Conservation (phyloP, 768 basidiomycete genomes). For the Crepidotus variabilis region DNA sequence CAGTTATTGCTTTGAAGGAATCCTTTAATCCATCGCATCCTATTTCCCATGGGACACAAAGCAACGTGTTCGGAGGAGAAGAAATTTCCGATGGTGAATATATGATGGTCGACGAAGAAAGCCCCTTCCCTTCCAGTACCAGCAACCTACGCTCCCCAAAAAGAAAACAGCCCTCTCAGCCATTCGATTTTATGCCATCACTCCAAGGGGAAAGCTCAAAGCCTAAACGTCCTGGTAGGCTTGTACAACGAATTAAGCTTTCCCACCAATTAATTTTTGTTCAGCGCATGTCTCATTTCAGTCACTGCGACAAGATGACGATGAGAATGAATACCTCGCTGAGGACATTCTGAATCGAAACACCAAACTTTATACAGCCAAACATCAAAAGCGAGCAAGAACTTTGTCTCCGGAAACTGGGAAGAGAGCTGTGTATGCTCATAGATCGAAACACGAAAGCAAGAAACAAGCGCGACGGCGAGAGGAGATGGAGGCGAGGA, state of each 20-base stretch:
- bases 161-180: background rate
- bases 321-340: conserved; percentile 22
- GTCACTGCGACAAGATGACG: conserved; percentile 30
- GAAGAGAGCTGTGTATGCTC: conserved; percentile 34
- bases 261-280: background rate
- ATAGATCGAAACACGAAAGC: conserved; percentile 35
- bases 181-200: conserved; percentile 18
- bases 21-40: conserved; percentile 11
- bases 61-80: conserved; percentile 7
- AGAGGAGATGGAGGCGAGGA: conserved; percentile 32
- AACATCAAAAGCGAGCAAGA: conserved; percentile 45
- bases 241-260: background rate
- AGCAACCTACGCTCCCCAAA: conserved; percentile 4
- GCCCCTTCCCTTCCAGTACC: conserved; percentile 2
- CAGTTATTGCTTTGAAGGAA: conserved; percentile 28
- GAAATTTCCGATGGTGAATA: conserved; percentile 15
- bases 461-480: conserved; percentile 38
- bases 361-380: conserved; percentile 27
- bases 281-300: conserved; percentile 32
- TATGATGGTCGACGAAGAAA: conserved; percentile 18
- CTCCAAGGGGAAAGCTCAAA: conserved; percentile 15
- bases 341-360: conserved; percentile 31
- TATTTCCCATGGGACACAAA: conserved; percentile 2
- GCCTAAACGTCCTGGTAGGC: conserved; percentile 49
- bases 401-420: conserved; percentile 40